Evolutionary conservation across 257 asterid species (phyloP).

Genomic region (Nicotiana benthamiana): DNA sequence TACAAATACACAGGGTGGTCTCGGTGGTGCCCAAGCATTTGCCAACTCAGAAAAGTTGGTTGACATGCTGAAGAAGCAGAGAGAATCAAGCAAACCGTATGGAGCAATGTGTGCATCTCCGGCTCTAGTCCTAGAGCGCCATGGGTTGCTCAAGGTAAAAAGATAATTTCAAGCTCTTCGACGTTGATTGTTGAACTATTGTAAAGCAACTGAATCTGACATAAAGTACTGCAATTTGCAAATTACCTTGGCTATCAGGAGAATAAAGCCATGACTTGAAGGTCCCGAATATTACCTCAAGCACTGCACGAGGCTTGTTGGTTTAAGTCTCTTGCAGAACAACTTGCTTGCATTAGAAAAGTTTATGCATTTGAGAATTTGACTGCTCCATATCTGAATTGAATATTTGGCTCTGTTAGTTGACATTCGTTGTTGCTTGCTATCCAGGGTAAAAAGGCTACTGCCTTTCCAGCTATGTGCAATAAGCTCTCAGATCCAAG

Average conservation of each 20-base stretch:
- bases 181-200: background rate
- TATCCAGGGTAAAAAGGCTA: slow-evolving; percentile 83
- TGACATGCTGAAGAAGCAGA: slow-evolving; percentile 68
- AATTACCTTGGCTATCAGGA: background rate
- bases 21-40: slow-evolving; percentile 93
- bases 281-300: background rate
- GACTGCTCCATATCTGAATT: background rate
- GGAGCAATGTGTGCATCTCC: slow-evolving; percentile 99
- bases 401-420: background rate
- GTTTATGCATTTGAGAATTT: background rate
- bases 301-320: background rate
- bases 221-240: background rate
- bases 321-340: background rate
- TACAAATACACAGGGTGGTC: slow-evolving; percentile 60
- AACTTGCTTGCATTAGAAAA: background rate
- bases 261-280: background rate
- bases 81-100: slow-evolving; percentile 50
- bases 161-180: background rate
- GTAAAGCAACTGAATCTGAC: background rate
- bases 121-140: slow-evolving; percentile 79
- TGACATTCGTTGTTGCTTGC: background rate
- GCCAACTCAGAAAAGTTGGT: slow-evolving; percentile 66
- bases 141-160: slow-evolving; percentile 76
- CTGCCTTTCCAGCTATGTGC: slow-evolving; percentile 87
- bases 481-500: slow-evolving; percentile 65